phyloP scores from a whole-genome alignment of 1,284 basidiomycete genomes.

The Leucoagaricus sp. region DNA sequence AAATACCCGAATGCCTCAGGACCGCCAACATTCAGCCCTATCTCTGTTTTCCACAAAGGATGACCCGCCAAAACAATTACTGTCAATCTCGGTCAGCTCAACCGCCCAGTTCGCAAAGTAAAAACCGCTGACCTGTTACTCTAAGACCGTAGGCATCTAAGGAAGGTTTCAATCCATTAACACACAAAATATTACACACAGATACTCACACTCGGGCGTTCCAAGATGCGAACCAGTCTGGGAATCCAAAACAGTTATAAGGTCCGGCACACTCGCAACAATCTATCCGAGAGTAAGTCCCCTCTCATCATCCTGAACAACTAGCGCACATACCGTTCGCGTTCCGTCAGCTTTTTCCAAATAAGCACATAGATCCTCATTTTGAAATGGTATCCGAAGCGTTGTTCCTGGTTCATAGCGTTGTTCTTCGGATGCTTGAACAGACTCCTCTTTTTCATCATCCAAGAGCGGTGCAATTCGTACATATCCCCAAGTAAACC shows the following conservation, averaged over 20 bases:
- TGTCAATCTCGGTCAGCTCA: background rate
- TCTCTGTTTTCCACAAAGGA: conserved; percentile 52
- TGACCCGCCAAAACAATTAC: conserved; percentile 54
- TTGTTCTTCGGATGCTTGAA: background rate
- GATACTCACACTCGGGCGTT: conserved; percentile 31
- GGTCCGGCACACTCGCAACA: conserved; percentile 51
- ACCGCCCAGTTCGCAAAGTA: too few species aligned
- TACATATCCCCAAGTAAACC: conserved; percentile 51
- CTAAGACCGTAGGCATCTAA: conserved; percentile 47
- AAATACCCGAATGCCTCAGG: conserved; percentile 35
- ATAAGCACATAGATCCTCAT: conserved; percentile 55
- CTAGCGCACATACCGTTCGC: conserved; percentile 17
- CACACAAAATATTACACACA: background rate
- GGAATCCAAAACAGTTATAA: conserved; percentile 58
- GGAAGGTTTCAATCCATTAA: background rate
- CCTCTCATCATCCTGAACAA: background rate
- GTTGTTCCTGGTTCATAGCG: conserved; percentile 19
- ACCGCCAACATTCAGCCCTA: conserved; percentile 48
- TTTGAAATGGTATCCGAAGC: conserved; percentile 54
- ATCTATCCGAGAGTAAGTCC: conserved; percentile 14
- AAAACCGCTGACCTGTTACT: conserved; percentile 31
- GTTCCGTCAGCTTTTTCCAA: conserved; percentile 29
- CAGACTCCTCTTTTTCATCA: conserved; percentile 49
- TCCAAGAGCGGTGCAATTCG: conserved; percentile 43
- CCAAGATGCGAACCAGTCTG: conserved; percentile 55